phyloP scores from a whole-genome alignment of 2,329 filamentous ascomycete species.

The Ophiocordyceps camponoti-rufipedis region DNA sequence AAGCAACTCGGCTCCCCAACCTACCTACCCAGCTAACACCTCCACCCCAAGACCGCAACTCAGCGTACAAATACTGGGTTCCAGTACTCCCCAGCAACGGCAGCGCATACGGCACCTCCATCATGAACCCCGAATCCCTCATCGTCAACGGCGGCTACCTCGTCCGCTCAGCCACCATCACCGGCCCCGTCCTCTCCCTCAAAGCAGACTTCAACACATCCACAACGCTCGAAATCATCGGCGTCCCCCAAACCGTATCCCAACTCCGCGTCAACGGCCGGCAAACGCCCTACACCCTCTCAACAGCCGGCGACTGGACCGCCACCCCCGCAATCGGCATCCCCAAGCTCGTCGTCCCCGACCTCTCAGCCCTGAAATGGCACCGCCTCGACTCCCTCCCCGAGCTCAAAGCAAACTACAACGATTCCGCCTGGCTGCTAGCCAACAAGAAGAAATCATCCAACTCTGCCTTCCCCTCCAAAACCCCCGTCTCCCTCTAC shows the following conservation, averaged over 20 bases:
- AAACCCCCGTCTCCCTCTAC: conserved; percentile 49
- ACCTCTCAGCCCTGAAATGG: conserved; percentile 43
- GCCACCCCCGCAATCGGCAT: conserved; percentile 29
- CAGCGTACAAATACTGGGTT: conserved; percentile 53
- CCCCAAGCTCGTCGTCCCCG: conserved; percentile 19
- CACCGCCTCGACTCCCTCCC: conserved; percentile 53
- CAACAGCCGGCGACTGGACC: conserved; percentile 27
- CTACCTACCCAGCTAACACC: neutral
- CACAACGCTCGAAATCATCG: conserved; percentile 48
- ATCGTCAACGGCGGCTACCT: conserved; percentile 49
- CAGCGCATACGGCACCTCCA: conserved; percentile 14
- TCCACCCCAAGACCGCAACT: conserved; percentile 32
- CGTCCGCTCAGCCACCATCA: conserved; percentile 37
- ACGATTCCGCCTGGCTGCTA: conserved; percentile 47
- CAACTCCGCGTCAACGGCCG: conserved; percentile 24
- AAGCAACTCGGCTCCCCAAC: no score
- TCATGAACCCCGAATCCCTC: conserved; percentile 22
- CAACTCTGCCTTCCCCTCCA: conserved; percentile 37
- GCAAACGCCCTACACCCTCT: conserved; percentile 15
- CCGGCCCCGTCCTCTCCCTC: conserved; percentile 38
- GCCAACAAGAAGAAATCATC: conserved; percentile 40
- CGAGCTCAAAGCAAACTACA: conserved; percentile 44
- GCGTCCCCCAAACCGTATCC: conserved; percentile 31
- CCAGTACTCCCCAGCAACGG: conserved; percentile 27
- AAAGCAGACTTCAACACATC: conserved; percentile 58